Evolutionary conservation across 768 basidiomycete species (phyloP), one percentile per base, ranked within the genome.

Genomic region (Lactarius pseudohatsudake): DNA sequence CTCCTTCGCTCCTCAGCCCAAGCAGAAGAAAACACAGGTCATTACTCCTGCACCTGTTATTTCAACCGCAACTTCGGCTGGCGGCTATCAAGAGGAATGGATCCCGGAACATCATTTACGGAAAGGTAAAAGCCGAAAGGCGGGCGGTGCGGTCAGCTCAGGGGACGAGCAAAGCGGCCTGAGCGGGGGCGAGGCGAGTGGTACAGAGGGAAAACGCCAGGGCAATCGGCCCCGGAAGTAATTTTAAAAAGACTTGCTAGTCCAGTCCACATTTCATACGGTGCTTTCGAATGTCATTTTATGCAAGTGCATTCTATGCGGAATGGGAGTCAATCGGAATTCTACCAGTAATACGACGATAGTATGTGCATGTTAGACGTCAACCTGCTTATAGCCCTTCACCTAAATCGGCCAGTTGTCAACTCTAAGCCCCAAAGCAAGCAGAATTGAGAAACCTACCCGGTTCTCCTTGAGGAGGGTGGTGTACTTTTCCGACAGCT

Each of bases 41-140:
- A 66, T 78, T 9, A 73, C 85, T 4, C 84, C 89, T 10, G 81
- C 83, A 43, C 82, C 82, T 34, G 75, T 84, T 9, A 82, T 38
- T 38, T 38, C 84, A 41, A 88, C 88, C 8, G 86, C 87, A 38
- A 85, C 85, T 28, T 85, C 86, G 41, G 81, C 86, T 2, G 84
- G 86, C 45, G 87, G 86, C 54, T 93, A 94, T 71, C 86, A 91
- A 72, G 90, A 94, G 73, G 92, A 94, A 72, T 94, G 92, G 92
- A 94, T 94, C 70, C 92, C 92, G n/a, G 89, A 90, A 70, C 90
- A 92, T 72, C 92, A 94, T 72, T 79, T 92, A 67, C 89, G 85
- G 80, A 90, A 90, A 76, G 64, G 77, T 38, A 91, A 85, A 75
- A 74, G 76, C 20, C 81, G 82, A 69, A 81, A 81, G 73, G 61